Percentiles rank a stretch among this genome's conserved stretches.
Evolutionary conservation across 2,329 filamentous ascomycete species (phyloP).

Genomic region (Fusarium bulbicola): DNA sequence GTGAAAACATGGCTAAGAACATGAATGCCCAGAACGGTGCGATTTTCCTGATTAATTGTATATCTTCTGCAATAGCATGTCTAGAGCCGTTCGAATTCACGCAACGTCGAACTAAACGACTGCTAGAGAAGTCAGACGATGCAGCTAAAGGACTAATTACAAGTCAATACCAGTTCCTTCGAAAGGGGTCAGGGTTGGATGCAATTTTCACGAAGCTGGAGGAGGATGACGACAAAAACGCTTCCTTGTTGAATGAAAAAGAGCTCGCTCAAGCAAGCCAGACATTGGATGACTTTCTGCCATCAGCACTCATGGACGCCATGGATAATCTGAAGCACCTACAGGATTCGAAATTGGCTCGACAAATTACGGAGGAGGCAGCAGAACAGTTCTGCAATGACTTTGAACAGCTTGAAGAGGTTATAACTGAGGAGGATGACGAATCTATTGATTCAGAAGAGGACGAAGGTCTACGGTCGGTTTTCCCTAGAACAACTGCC

Average conservation of each 20-base stretch:
- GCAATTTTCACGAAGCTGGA: constrained; percentile 68
- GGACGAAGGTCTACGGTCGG: constrained; percentile 41
- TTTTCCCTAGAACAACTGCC: constrained; percentile 68
- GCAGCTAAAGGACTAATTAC: constrained; percentile 68
- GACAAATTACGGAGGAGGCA: constrained; percentile 82
- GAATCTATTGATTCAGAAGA: constrained; percentile 39
- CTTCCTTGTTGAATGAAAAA: constrained; percentile 57
- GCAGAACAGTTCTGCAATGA: constrained; percentile 85
- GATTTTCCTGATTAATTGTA: constrained; percentile 79
- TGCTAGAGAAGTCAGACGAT: constrained; percentile 65
- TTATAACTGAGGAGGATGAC: constrained; percentile 58
- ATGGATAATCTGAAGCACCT: constrained; percentile 81
- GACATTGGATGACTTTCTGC: constrained; percentile 87
- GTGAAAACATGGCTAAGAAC: constrained; percentile 71
- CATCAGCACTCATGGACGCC: constrained; percentile 92
- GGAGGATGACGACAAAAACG: constrained; percentile 44
- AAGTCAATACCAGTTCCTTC: constrained; percentile 77
- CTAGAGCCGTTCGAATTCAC: constrained; percentile 73
- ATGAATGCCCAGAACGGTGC: constrained; percentile 68
- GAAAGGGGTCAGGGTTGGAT: constrained; percentile 77
- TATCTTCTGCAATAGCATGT: constrained; percentile 64
- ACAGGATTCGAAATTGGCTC: constrained; percentile 75
- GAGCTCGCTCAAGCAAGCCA: constrained; percentile 75
- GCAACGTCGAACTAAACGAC: constrained; percentile 59
- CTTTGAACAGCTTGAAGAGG: constrained; percentile 72